These are phyloP conservation scores for Moniliella sp. DNA, from an alignment of 1,284 basidiomycete species.

Conservation along the genomic window DNA sequence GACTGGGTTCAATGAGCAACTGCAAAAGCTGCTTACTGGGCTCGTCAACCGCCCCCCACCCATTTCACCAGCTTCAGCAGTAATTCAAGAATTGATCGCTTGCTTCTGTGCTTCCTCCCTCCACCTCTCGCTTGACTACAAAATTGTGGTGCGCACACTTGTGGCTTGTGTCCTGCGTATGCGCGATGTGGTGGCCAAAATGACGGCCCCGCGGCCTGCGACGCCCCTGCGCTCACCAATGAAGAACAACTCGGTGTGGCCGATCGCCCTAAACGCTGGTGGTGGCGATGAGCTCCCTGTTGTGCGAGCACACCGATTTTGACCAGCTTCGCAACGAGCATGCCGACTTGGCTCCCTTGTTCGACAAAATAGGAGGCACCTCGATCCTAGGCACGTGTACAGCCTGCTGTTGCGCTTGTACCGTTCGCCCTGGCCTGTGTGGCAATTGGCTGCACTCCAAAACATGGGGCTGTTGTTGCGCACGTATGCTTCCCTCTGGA, in stretches of 20 bases:
- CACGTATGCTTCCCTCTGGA: slow-evolving; percentile 73
- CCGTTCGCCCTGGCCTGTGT: slow-evolving; percentile 41
- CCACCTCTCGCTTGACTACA: slow-evolving; percentile 64
- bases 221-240: no score
- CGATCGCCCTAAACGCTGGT: slow-evolving; percentile 9
- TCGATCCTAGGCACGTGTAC: slow-evolving; percentile 66
- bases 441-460: slow-evolving; percentile 48
- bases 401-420: slow-evolving; percentile 50
- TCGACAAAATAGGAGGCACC: slow-evolving; percentile 45
- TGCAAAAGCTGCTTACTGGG: slow-evolving; percentile 55
- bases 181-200: no score
- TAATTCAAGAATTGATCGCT: slow-evolving; percentile 60
- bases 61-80: slow-evolving; percentile 6
- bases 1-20: slow-evolving; percentile 49
- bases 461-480: slow-evolving; percentile 73
- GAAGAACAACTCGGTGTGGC: slow-evolving; percentile 11
- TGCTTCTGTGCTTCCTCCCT: slow-evolving; percentile 72
- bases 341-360: slow-evolving; percentile 35
- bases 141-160: slow-evolving; percentile 37
- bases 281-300: slow-evolving; percentile 36
- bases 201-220: no score
- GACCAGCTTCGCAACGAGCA: slow-evolving; percentile 46
- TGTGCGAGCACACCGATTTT: slow-evolving; percentile 71
- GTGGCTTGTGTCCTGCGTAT: background rate
- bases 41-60: slow-evolving; percentile 52